Base-by-base conservation (phyloP, 1,284 basidiomycete species). In the Cutaneotrichosporon mucoides region DNA sequence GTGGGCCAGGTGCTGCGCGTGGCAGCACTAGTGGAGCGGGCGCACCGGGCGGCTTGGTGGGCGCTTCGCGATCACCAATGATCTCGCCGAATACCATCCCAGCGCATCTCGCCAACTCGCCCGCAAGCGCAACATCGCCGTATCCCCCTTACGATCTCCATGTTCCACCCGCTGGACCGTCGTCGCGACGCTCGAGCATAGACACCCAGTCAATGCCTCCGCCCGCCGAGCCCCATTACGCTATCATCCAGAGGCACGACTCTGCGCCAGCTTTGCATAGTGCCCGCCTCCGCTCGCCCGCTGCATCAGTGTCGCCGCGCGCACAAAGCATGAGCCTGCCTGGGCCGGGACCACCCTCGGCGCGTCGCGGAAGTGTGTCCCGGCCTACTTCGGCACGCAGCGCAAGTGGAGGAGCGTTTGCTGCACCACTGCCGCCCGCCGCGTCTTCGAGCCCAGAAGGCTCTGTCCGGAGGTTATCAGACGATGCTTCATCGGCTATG, bases 221-320 rank as follows among this genome's bases (percentile, higher is more conserved):
- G 1, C 71, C 72, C 0, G 63, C 68, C 24, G 67, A 69, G 38
- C 62, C 62, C 15, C 36, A 16, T 45, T 38, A 24, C 24, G 24
- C 24, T 24, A 24, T 16, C 15, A 12, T 51, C 7, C 33, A 37
- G 13, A 11, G 24, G 37, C 44, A 55, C 24, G 38, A 36, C 15
- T 11, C 24, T 38, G 45, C 37, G 13, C 34, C 13, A 42, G 16
- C n/a, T n/a, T 4, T 15, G 38, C 38, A 52, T 24, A 24, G 24
- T 24, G 24, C 38, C 43, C 71, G 15, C 67, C 66, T 69, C 5
- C 64, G 71, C 13, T 76, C 74, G 2, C 73, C 72, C 5, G 72
- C 69, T 8, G 63, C 71, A 6, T 73, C 73, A 3, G 64, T 73
- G 11, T 76, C 75, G 3, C 75, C 73, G 8, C 66, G 68, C 12